These are phyloP conservation scores for Apiotrichum montevideense DNA, from an alignment of 1,284 basidiomycete genomes.

Conservation along the genomic window DNA sequence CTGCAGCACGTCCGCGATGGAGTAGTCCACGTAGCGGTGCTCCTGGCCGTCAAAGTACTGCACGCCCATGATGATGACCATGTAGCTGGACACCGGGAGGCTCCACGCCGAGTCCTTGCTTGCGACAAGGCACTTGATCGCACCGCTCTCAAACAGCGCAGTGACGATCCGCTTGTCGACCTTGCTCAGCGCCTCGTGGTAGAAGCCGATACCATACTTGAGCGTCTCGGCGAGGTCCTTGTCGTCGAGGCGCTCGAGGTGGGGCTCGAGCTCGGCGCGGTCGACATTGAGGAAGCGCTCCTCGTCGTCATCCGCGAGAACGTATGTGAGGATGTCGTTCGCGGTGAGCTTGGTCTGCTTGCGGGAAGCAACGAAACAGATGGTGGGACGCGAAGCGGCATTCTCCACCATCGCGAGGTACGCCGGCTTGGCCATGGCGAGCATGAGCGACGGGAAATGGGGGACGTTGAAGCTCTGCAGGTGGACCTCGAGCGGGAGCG, in stretches of 20 bases:
- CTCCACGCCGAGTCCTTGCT: conserved; percentile 96
- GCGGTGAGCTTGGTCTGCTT: conserved; percentile 91
- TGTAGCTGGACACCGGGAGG: conserved; percentile 84
- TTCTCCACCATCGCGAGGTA: conserved; percentile 91
- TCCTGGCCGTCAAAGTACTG: conserved; percentile 94
- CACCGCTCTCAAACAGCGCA: conserved; percentile 86
- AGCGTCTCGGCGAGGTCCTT: conserved; percentile 71
- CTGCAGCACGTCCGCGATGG: conserved; percentile 93
- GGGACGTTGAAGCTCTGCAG: conserved; percentile 91
- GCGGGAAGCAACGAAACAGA: conserved; percentile 87
- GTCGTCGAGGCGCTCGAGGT: conserved; percentile 80
- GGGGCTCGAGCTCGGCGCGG: conserved; percentile 71
- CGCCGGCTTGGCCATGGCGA: conserved; percentile 97
- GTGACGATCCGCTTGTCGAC: conserved; percentile 92
- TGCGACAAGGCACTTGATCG: conserved; percentile 89
- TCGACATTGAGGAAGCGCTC: conserved; percentile 89
- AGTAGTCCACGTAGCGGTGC: conserved; percentile 95
- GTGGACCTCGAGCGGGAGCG: conserved; percentile 94
- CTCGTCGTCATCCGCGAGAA: conserved; percentile 76
- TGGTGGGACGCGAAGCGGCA: conserved; percentile 76
- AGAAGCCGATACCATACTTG: conserved; percentile 87
- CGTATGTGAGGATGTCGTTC: conserved; percentile 84
- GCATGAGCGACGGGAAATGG: conserved; percentile 97
- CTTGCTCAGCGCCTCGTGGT: conserved; percentile 86
- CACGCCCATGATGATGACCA: conserved; percentile 98